phyloP scores from a whole-genome alignment of 345 rosid genomes.

The Euphorbia pulcherrima region DNA sequence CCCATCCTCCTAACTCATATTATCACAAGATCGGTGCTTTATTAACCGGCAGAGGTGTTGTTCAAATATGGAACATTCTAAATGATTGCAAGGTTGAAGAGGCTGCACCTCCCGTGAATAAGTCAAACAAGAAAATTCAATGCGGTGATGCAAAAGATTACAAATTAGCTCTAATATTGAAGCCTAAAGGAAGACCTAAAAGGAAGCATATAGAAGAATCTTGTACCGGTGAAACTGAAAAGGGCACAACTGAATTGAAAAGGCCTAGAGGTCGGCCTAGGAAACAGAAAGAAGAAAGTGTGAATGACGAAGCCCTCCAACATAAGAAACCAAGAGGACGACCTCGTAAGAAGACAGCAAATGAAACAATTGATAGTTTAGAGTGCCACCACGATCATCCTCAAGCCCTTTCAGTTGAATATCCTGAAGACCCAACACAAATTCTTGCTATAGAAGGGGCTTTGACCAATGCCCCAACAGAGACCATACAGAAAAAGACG shows the following conservation, averaged over 20 bases:
- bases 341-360: conserved; percentile 44
- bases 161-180: conserved; percentile 19
- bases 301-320: conserved; percentile 16
- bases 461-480: conserved; percentile 27
- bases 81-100: conserved; percentile 34
- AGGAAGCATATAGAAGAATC: conserved; percentile 19
- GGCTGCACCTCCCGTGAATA: conserved; percentile 17
- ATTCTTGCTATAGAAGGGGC: conserved; percentile 30
- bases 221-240: background rate
- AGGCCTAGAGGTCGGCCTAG: conserved; percentile 32
- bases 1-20: conserved; percentile 81
- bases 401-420: conserved; percentile 47
- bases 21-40: conserved; percentile 69
- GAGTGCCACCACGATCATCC: conserved; percentile 29
- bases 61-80: conserved; percentile 84
- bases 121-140: conserved; percentile 20
- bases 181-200: conserved; percentile 36
- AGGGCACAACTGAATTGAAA: conserved; percentile 9
- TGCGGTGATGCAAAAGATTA: conserved; percentile 18
- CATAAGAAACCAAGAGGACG: conserved; percentile 49
- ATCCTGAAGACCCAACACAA: conserved; percentile 43
- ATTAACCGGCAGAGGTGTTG: conserved; percentile 70
- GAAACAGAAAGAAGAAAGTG: conserved; percentile 16
- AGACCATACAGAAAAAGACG: conserved; percentile 23
- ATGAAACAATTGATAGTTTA: conserved; percentile 29